These are phyloP conservation scores for Kodamaea sp. DNA, from an alignment of 1,139 yeast genomes.

Conservation along the genomic window DNA sequence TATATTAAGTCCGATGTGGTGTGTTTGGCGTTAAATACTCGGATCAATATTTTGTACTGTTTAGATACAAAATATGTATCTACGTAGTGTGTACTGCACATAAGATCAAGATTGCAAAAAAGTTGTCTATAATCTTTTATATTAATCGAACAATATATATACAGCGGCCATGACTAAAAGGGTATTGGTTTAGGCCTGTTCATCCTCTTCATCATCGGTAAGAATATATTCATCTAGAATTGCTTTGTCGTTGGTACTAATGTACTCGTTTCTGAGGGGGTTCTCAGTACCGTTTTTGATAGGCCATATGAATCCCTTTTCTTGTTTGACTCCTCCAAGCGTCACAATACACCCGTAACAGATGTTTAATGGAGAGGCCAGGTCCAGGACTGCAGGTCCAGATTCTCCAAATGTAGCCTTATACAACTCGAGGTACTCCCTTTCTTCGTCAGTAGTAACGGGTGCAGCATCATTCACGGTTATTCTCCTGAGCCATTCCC, in stretches of 20 bases:
- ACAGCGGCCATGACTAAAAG: no score
- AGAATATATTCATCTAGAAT: constrained; percentile 53
- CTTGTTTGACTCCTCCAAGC: constrained; percentile 44
- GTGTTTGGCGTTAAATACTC: no score
- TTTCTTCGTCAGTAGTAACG: constrained; percentile 50
- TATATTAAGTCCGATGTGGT: no score
- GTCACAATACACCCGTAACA: constrained; percentile 83
- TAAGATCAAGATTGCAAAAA: no score
- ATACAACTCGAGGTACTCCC: constrained; percentile 31
- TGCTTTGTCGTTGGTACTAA: constrained; percentile 5
- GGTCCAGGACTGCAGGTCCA: constrained; percentile 1
- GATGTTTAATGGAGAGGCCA: constrained; percentile 29
- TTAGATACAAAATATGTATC: no score
- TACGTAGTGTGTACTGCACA: no score
- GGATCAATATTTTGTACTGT: no score
- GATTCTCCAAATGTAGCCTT: constrained; percentile 5
- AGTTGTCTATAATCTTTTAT: no score
- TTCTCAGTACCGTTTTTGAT: constrained; percentile 26
- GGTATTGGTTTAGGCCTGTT: no score
- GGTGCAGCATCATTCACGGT: constrained; percentile 66
- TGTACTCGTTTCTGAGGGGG: constrained; percentile 12
- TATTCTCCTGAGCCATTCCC: constrained; percentile 69
- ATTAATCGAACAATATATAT: no score
- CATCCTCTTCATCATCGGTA: constrained; percentile 35
- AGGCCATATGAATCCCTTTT: constrained; percentile 55